Evolutionary conservation across 164 flowering plant species (phyloP).

Genomic region (Malania oleifera): DNA sequence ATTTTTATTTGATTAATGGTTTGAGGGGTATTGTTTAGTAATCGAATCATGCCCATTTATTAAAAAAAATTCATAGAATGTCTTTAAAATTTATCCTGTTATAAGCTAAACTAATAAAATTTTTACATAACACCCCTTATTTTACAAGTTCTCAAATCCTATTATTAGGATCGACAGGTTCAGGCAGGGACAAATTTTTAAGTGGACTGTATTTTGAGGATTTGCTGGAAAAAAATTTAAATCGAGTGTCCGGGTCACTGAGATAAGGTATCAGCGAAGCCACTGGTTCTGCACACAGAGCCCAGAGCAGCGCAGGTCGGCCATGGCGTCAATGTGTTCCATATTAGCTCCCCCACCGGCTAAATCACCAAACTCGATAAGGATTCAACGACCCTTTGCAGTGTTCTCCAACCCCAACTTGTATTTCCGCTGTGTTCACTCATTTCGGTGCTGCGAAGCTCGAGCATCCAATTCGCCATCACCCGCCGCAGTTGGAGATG

Average conservation of each 20-base stretch:
- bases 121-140: too few species aligned
- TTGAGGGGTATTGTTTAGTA: too few species aligned
- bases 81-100: too few species aligned
- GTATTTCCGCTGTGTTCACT: not conserved
- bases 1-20: too few species aligned
- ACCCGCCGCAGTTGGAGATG: constrained; percentile 8
- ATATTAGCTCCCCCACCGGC: constrained; percentile 15
- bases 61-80: too few species aligned
- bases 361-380: constrained; percentile 1
- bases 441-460: not conserved
- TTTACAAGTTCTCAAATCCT: too few species aligned
- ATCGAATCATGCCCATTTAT: too few species aligned
- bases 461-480: constrained; percentile 24
- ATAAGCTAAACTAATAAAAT: too few species aligned
- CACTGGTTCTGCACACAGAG: constrained; percentile 1
- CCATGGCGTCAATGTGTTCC: constrained; percentile 39
- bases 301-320: not conserved
- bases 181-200: too few species aligned
- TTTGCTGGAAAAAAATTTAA: too few species aligned
- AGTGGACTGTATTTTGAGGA: too few species aligned
- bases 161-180: too few species aligned
- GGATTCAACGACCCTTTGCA: constrained; percentile 6
- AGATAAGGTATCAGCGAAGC: not conserved
- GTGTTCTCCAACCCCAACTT: constrained; percentile 8
- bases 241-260: not conserved